Percentiles rank a stretch among this genome's conserved stretches.
Evolutionary conservation across 352 stramenopile genomes (phyloP).

Genomic region (Globisporangium heterothallicum): DNA sequence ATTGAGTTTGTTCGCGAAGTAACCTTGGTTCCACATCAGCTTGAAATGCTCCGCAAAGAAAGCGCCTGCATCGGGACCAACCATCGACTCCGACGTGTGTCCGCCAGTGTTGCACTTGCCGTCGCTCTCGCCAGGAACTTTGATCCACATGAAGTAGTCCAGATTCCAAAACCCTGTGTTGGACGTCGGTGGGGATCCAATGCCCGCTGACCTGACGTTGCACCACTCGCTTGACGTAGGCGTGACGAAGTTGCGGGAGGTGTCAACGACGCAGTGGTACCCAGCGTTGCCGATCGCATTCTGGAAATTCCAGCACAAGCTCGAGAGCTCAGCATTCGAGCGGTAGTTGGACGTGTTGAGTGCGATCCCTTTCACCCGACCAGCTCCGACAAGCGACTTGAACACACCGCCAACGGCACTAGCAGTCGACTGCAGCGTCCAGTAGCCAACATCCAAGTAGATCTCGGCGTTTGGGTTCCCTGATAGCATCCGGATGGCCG

Average conservation of each 20-base stretch:
- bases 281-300: slow-evolving; percentile 33
- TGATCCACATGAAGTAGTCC: slow-evolving; percentile 72
- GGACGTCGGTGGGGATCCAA: slow-evolving; percentile 43
- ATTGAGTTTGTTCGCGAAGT: slow-evolving; percentile 32
- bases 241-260: slow-evolving; percentile 50
- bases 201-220: slow-evolving; percentile 53
- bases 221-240: slow-evolving; percentile 51
- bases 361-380: slow-evolving; percentile 46
- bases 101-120: slow-evolving; percentile 39
- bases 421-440: slow-evolving; percentile 33
- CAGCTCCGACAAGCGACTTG: slow-evolving; percentile 28
- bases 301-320: slow-evolving; percentile 52
- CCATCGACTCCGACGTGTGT: slow-evolving; percentile 24
- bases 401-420: slow-evolving; percentile 35
- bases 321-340: slow-evolving; percentile 37
- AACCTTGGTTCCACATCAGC: slow-evolving; percentile 62
- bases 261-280: slow-evolving; percentile 59
- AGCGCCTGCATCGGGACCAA: slow-evolving; percentile 33
- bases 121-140: slow-evolving; percentile 58
- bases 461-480: slow-evolving; percentile 49
- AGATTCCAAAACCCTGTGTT: slow-evolving; percentile 42
- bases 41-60: slow-evolving; percentile 58
- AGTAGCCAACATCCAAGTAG: slow-evolving; percentile 65
- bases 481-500: slow-evolving; percentile 43
- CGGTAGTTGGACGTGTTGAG: slow-evolving; percentile 79